Evolutionary conservation across 106 monocot genomes (phyloP).

Genomic region (Vanilla planifolia): DNA sequence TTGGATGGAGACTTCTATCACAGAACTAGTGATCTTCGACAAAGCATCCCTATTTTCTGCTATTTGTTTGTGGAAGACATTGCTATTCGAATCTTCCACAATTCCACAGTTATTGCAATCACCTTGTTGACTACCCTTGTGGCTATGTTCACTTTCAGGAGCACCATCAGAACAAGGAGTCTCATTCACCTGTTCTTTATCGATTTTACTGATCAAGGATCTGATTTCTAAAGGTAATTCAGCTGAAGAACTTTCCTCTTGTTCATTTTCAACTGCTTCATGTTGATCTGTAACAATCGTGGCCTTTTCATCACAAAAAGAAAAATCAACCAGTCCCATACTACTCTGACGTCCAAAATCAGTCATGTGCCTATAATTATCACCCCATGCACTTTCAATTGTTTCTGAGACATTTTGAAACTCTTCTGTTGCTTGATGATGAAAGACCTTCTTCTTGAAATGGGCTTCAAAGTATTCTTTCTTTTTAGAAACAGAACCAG

Average conservation of each 20-base stretch:
- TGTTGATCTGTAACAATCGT: constrained; percentile 23
- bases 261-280: constrained; percentile 26
- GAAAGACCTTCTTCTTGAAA: constrained; percentile 61
- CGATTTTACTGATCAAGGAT: background rate
- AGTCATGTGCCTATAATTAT: constrained; percentile 8
- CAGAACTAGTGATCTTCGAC: constrained; percentile 11
- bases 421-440: constrained; percentile 21
- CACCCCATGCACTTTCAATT: constrained; percentile 17
- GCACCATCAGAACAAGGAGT: background rate
- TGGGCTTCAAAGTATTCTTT: constrained; percentile 84
- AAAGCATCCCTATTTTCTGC: constrained; percentile 13
- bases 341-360: constrained; percentile 18
- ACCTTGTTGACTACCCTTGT: constrained; percentile 1
- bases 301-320: constrained; percentile 22
- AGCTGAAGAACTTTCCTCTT: constrained; percentile 12
- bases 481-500: constrained; percentile 78
- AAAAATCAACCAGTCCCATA: constrained; percentile 14
- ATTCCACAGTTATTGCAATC: constrained; percentile 2
- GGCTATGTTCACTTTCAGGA: constrained; percentile 9
- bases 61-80: background rate
- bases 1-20: constrained; percentile 17
- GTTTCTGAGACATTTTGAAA: constrained; percentile 18
- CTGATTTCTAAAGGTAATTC: background rate
- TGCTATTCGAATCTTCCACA: constrained; percentile 15
- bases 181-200: constrained; percentile 1